phyloP scores from a whole-genome alignment of 805 yeast species.

The Candida tammaniensis region DNA sequence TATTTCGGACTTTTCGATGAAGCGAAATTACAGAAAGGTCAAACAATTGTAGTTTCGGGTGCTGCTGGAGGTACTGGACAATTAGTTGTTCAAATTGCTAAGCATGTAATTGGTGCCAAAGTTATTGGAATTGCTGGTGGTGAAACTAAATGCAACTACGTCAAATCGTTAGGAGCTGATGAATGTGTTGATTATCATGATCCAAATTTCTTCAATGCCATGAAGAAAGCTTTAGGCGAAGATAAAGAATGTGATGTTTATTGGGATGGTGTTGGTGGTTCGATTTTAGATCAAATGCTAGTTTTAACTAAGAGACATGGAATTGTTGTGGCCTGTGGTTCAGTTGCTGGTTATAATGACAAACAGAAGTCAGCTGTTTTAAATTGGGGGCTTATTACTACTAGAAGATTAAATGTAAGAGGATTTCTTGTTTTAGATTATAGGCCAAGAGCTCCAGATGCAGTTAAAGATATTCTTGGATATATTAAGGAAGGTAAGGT shows the following conservation, averaged over 20 bases:
- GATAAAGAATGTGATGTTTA: conserved; percentile 39
- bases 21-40: conserved; percentile 16
- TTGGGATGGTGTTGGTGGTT: conserved; percentile 26
- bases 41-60: conserved; percentile 27
- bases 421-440: conserved; percentile 23
- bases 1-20: conserved; percentile 36
- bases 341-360: conserved; percentile 35
- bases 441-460: conserved; percentile 11
- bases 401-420: conserved; percentile 16
- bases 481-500: conserved; percentile 19
- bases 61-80: conserved; percentile 35
- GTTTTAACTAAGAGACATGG: conserved; percentile 19
- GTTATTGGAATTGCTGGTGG: conserved; percentile 34
- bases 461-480: conserved; percentile 11
- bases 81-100: conserved; percentile 30
- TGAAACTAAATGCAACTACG: conserved; percentile 49
- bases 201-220: conserved; percentile 15
- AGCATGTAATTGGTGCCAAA: conserved; percentile 24
- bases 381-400: conserved; percentile 22
- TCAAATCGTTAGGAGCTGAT: conserved; percentile 54
- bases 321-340: conserved; percentile 26
- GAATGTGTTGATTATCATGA: conserved; percentile 54
- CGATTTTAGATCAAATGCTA: conserved; percentile 17
- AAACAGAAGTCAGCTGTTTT: conserved; percentile 14
- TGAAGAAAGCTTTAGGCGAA: conserved; percentile 21